Base-by-base conservation (phyloP, 371 early-diverging fungal genomes). In the Syncephalastrum contaminatum region DNA sequence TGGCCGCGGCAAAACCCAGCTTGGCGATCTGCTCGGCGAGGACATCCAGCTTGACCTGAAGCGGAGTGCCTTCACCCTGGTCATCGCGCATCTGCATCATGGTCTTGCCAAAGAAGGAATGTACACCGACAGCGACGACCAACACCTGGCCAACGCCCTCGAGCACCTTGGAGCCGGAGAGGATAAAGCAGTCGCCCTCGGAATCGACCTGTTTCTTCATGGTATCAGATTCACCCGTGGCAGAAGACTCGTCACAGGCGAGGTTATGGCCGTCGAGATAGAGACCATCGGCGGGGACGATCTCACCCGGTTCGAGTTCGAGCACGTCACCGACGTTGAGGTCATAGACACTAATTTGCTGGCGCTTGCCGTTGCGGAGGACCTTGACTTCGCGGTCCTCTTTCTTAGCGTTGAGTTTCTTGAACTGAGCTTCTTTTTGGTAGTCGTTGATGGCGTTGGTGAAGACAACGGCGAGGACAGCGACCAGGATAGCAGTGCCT, bases 381-480 rank as follows among this genome's bases (percentile, higher is more conserved):
- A 86, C 85, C 69, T 91, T 93, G 60, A 95, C 92, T 1, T 66
- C 69, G 48, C 94, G 87, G 67, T 95, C 94, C 54, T 93, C 93
- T 70, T 91, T 93, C 69, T 93, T 94, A 54, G 91, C 89, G 63
- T 89, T 92, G 44, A 98, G 85, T 63, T 88, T 88, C 58, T 92
- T 90, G 80, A 98, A 97, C 75, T 96, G 95, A 49, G 75, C 78
- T 71, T 97, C 97, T 73, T 97, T 96, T 70, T 92, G 88, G 75
- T 91, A 97, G 72, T 99, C 97, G 64, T 97, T 99, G 65, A 94
- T 88, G 27, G 95, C 92, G 51, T 94, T 94, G 50, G 97, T 94
- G 14, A 91, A 75, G 43, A 97, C 84, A 10, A 98, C 96, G 20
- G 94, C 89, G 4, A 93, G 73, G 20, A 98, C 96, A 19, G 95